Evolutionary conservation across 345 rosid genomes (phyloP).

Genomic region (Crucihimalaya himalaica): DNA sequence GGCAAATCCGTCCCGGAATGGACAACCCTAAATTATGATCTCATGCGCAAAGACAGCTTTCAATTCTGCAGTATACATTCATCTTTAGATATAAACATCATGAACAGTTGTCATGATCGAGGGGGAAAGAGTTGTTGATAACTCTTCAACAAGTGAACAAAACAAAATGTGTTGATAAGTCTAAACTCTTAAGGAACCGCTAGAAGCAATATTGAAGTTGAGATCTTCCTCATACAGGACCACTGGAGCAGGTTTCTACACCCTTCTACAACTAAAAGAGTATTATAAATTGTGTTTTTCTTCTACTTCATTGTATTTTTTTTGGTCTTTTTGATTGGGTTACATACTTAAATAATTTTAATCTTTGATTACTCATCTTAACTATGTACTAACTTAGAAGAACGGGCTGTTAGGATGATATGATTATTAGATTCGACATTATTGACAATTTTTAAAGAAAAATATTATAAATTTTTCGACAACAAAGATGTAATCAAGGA

Average conservation of each 20-base stretch:
- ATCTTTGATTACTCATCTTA: too few species aligned
- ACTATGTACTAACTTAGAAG: neutral
- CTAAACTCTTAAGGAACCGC: neutral
- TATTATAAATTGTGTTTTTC: neutral
- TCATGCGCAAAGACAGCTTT: too few species aligned
- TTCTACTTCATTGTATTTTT: too few species aligned
- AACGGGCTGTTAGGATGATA: neutral
- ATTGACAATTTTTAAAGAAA: neutral
- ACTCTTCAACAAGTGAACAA: neutral
- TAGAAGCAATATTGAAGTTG: neutral
- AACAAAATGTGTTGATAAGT: neutral
- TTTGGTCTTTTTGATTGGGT: too few species aligned
- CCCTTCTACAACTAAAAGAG: neutral
- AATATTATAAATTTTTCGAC: too few species aligned
- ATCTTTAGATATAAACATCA: neutral
- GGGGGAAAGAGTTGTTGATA: neutral
- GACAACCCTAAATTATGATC: neutral
- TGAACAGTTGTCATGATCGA: neutral
- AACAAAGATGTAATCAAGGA: neutral
- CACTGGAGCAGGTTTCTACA: neutral
- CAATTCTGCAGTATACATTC: neutral
- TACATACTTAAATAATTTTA: too few species aligned
- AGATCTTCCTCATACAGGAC: constrained; percentile 3
- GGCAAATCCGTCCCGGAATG: neutral
- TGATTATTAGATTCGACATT: neutral